Percentiles rank a stretch among this genome's conserved stretches.
phyloP scores from a whole-genome alignment of 345 rosid genomes.

The Melaleuca alternifolia region DNA sequence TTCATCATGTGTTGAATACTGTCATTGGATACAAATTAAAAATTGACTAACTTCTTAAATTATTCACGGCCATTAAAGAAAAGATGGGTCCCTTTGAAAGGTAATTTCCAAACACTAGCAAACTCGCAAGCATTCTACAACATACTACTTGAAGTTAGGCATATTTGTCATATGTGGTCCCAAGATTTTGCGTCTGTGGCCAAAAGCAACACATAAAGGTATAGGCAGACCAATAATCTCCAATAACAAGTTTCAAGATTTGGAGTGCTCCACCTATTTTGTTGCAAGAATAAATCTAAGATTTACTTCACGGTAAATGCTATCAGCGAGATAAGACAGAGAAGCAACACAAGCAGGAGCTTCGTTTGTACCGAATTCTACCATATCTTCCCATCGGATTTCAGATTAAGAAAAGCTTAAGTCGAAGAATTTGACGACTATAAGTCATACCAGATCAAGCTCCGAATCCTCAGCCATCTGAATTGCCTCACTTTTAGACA shows the following conservation, averaged over 20 bases:
- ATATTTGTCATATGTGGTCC: not conserved
- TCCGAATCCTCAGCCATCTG: slow-evolving; percentile 78
- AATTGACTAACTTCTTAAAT: not conserved
- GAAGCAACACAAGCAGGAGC: not conserved
- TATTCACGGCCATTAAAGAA: too few species aligned
- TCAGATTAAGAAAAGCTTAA: not conserved
- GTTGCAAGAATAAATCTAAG: not conserved
- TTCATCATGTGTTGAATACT: not conserved
- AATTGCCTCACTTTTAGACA: slow-evolving; percentile 63
- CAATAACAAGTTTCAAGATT: not conserved
- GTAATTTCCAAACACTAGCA: not conserved
- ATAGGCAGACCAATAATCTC: not conserved
- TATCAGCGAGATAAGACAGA: not conserved
- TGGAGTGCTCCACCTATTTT: not conserved
- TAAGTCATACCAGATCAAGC: slow-evolving; percentile 63
- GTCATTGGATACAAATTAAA: not conserved
- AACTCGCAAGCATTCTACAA: not conserved
- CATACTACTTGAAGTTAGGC: not conserved
- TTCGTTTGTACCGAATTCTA: not conserved
- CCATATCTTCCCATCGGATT: not conserved
- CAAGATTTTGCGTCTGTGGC: not conserved
- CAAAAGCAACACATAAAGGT: not conserved
- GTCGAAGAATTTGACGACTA: not conserved
- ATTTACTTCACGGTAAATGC: not conserved
- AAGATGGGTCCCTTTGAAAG: not conserved